Evolutionary conservation across 495 filamentous ascomycete species (phyloP).

Genomic region (Evansstolkia leycettana): DNA sequence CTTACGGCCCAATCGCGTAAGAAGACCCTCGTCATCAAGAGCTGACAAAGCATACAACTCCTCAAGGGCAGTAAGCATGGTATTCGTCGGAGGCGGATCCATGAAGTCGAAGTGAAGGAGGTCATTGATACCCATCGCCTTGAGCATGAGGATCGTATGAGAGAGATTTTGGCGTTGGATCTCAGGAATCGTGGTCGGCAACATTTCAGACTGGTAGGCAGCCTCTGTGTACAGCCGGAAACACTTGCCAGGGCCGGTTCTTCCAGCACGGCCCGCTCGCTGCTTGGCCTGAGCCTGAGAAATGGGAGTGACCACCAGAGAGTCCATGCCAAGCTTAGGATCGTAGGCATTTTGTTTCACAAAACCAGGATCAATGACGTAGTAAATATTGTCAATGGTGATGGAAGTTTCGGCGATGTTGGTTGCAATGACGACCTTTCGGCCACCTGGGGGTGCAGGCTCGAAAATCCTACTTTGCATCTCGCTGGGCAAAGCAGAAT

Average conservation of each 20-base stretch:
- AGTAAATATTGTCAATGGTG: slow-evolving; percentile 95
- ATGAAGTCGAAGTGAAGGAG: slow-evolving; percentile 97
- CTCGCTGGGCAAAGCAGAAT: slow-evolving; percentile 83
- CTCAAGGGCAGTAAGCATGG: slow-evolving; percentile 92
- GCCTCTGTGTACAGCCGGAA: slow-evolving; percentile 94
- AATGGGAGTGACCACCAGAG: slow-evolving; percentile 86
- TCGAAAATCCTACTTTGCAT: slow-evolving; percentile 94
- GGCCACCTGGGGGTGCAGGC: slow-evolving; percentile 71
- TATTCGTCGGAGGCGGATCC: slow-evolving; percentile 94
- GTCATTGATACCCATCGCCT: slow-evolving; percentile 99
- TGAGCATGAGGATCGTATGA: slow-evolving; percentile 92
- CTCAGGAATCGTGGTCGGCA: slow-evolving; percentile 89
- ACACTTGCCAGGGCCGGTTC: slow-evolving; percentile 93
- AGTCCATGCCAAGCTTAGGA: slow-evolving; percentile 95
- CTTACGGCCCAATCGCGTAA: slow-evolving; percentile 85
- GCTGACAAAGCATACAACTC: slow-evolving; percentile 88
- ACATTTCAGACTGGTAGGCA: slow-evolving; percentile 93
- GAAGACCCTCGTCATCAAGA: slow-evolving; percentile 88
- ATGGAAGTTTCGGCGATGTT: slow-evolving; percentile 98
- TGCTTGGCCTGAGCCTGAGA: slow-evolving; percentile 97
- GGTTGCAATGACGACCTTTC: slow-evolving; percentile 96
- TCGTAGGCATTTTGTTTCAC: slow-evolving; percentile 98
- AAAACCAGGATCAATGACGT: slow-evolving; percentile 93
- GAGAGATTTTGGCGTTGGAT: slow-evolving; percentile 96
- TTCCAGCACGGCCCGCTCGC: slow-evolving; percentile 79